Conservation (phyloP, 1,139 yeast genomes). For the Diutina sp. region DNA sequence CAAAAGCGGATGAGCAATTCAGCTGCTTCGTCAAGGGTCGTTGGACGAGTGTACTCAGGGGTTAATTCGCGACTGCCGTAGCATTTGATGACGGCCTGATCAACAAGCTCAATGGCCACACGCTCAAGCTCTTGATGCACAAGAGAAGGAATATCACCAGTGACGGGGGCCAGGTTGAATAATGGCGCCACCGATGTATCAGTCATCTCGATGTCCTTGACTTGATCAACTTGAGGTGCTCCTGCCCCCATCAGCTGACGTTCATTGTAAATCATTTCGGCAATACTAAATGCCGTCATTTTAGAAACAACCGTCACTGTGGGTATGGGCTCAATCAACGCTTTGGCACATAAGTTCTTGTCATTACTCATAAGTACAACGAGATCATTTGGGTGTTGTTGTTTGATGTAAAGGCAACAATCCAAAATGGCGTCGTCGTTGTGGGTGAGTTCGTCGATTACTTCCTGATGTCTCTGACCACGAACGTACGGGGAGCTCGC, state of each 20-base stretch:
- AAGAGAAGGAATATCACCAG: conserved; percentile 3
- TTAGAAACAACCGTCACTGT: conserved; percentile 53
- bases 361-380: conserved; percentile 70
- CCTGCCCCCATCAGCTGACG: conserved; percentile 11
- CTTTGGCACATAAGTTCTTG: conserved; percentile 68
- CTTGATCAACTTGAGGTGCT: conserved; percentile 1
- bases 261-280: conserved; percentile 22
- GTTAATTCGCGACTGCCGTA: conserved; percentile 41
- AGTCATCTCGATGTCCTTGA: conserved; percentile 3
- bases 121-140: conserved; percentile 28
- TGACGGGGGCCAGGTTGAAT: background rate
- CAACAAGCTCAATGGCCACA: conserved; percentile 33
- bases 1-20: conserved; percentile 33
- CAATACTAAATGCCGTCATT: conserved; percentile 52
- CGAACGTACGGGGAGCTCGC: conserved; percentile 33
- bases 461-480: conserved; percentile 55
- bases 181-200: background rate
- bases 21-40: conserved; percentile 28
- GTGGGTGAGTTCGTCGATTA: conserved; percentile 21
- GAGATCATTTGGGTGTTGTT: conserved; percentile 24
- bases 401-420: conserved; percentile 59
- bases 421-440: conserved; percentile 83
- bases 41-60: conserved; percentile 24
- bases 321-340: conserved; percentile 50
- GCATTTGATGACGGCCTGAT: conserved; percentile 36